A percentile compares a stretch with the other conserved stretches of the same genome.
phyloP scores from a whole-genome alignment of 371 early-diverging fungal species.

The Mortierella sp. region DNA sequence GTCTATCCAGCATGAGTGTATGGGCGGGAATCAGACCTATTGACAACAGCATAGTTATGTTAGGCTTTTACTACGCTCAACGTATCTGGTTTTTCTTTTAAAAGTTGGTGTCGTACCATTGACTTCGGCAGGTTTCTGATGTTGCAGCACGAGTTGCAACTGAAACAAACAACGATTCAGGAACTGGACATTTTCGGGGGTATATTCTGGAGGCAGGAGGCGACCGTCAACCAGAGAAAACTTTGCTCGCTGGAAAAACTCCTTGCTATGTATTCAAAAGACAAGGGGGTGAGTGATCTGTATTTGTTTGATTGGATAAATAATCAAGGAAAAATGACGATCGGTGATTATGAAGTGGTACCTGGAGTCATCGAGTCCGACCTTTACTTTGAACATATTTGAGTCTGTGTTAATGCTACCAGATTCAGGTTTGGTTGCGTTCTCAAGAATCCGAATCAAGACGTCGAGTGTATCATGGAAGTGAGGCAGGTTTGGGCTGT shows the following conservation, averaged over 20 bases:
- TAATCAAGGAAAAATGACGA: neutral
- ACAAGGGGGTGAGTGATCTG: neutral
- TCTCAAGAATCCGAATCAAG: constrained; percentile 30
- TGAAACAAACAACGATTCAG: constrained; percentile 30
- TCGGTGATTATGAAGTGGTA: constrained; percentile 5
- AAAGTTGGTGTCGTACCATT: neutral
- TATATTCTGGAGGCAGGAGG: constrained; percentile 59
- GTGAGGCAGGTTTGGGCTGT: constrained; percentile 4
- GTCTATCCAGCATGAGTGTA: neutral
- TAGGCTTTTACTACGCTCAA: neutral
- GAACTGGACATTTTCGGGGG: constrained; percentile 13
- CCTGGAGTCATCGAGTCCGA: constrained; percentile 31
- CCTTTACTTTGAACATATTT: constrained; percentile 10
- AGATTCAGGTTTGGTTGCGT: constrained; percentile 17
- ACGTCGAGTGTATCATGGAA: constrained; percentile 27
- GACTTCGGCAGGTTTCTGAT: constrained; percentile 2
- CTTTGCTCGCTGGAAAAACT: constrained; percentile 56
- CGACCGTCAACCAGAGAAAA: constrained; percentile 55
- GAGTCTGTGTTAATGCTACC: constrained; percentile 22
- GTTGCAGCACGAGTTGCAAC: constrained; percentile 17
- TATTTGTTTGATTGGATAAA: neutral
- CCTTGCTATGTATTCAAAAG: constrained; percentile 42
- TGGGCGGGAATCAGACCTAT: neutral
- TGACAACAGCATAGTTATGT: neutral
- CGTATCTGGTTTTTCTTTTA: neutral